These are phyloP conservation scores for Metschnikowia similis DNA, from an alignment of 805 yeast genomes.

Conservation along the genomic window DNA sequence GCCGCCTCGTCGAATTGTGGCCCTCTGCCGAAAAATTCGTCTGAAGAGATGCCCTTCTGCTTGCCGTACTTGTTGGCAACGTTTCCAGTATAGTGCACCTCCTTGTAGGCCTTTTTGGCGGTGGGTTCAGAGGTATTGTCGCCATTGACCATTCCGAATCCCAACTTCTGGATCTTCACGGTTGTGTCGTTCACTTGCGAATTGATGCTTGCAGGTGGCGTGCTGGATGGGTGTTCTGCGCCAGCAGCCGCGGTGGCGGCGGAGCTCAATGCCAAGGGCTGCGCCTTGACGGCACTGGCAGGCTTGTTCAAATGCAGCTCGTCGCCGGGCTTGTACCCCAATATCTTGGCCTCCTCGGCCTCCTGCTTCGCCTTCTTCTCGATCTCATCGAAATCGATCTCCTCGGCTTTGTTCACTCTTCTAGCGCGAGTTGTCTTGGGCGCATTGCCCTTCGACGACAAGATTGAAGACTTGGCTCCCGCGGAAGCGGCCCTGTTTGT, in stretches of 20 bases:
- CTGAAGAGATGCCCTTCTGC: constrained; percentile 94
- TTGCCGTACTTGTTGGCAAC: constrained; percentile 74
- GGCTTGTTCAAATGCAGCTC: constrained; percentile 9
- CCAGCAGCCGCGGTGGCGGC: background rate
- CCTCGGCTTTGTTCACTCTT: constrained; percentile 45
- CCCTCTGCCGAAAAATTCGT: constrained; percentile 89
- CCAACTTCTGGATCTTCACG: constrained; percentile 74
- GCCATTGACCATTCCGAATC: constrained; percentile 83
- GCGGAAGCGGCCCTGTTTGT: constrained; percentile 25
- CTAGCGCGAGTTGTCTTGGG: constrained; percentile 56
- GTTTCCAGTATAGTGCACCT: constrained; percentile 67
- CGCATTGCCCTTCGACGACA: constrained; percentile 49
- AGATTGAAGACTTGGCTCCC: constrained; percentile 28
- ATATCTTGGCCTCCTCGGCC: constrained; percentile 58
- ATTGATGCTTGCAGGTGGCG: constrained; percentile 4
- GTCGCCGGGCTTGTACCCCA: constrained; percentile 48
- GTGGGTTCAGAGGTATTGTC: constrained; percentile 47
- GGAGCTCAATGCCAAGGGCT: constrained; percentile 10
- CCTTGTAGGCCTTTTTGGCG: constrained; percentile 42
- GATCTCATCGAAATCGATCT: constrained; percentile 54
- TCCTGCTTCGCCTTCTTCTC: constrained; percentile 81
- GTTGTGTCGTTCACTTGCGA: constrained; percentile 47
- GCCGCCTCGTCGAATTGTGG: constrained; percentile 69
- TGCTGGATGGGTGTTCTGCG: background rate
- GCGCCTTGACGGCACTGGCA: constrained; percentile 1